phyloP scores from a whole-genome alignment of 768 basidiomycete species.

The Termitomyces sp. region DNA sequence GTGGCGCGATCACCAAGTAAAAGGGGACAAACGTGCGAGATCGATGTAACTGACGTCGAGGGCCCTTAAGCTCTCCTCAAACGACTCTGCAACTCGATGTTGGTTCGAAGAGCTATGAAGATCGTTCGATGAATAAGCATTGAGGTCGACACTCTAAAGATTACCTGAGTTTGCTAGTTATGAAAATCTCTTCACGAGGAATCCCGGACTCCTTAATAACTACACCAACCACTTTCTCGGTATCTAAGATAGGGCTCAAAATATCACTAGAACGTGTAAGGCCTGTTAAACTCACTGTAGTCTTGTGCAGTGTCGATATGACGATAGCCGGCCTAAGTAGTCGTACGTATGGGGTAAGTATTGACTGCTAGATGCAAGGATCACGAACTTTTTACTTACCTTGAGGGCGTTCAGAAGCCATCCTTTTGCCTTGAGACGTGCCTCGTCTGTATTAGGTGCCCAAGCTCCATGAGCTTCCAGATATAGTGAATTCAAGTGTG shows the following conservation, averaged over 20 bases:
- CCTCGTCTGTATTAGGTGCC: conserved; percentile 27
- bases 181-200: conserved; percentile 40
- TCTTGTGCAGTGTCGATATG: conserved; percentile 35
- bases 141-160: conserved; percentile 3
- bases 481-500: background rate
- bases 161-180: conserved; percentile 45
- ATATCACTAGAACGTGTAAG: background rate
- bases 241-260: conserved; percentile 15
- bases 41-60: conserved; percentile 44
- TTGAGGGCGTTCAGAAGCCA: conserved; percentile 38
- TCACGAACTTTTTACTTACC: conserved; percentile 15
- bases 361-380: background rate
- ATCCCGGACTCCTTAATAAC: conserved; percentile 43
- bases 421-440: conserved; percentile 24
- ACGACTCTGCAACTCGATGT: conserved; percentile 29
- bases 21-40: conserved; percentile 22
- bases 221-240: conserved; percentile 36
- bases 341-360: background rate
- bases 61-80: conserved; percentile 34
- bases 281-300: conserved; percentile 19
- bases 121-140: background rate
- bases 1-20: background rate
- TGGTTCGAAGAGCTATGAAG: conserved; percentile 18
- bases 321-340: conserved; percentile 32
- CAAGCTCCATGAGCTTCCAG: conserved; percentile 33